Percentiles rank a stretch among this genome's conserved stretches.
Conservation (phyloP, 441 rosid genomes). For the Aleurites moluccanus region DNA sequence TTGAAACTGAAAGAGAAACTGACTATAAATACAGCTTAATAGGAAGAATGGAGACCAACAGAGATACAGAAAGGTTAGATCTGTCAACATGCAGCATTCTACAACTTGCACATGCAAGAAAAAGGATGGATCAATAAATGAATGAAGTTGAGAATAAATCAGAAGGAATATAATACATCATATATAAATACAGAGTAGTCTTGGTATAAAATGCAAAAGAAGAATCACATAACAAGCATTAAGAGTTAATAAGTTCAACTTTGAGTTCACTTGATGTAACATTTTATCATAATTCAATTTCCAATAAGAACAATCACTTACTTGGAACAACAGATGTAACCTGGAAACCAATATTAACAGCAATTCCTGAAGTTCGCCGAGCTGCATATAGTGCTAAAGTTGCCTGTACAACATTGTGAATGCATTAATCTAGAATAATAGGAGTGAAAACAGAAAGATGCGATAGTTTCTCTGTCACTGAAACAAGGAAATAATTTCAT, state of each 20-base stretch:
- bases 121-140: background rate
- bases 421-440: slow-evolving; percentile 3
- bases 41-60: background rate
- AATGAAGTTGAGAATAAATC: background rate
- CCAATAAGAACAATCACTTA: slow-evolving; percentile 32
- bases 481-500: slow-evolving; percentile 6
- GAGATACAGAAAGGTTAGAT: background rate
- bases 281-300: slow-evolving; percentile 3
- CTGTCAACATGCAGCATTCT: background rate
- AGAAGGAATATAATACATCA: background rate
- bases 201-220: slow-evolving; percentile 9
- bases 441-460: background rate
- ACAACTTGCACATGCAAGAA: background rate
- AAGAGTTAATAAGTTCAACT: background rate
- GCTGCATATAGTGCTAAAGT: slow-evolving; percentile 77
- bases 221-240: background rate
- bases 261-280: slow-evolving; percentile 6
- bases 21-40: background rate
- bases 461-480: background rate
- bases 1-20: slow-evolving; percentile 5
- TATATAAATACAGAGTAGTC: background rate
- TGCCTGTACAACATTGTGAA: slow-evolving; percentile 53
- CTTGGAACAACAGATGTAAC: slow-evolving; percentile 86
- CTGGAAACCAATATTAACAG: slow-evolving; percentile 87
- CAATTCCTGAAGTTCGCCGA: slow-evolving; percentile 74